Evolutionary conservation across 1,284 basidiomycete genomes (phyloP), one percentile per base, ranked within the genome.

Genomic region (Tilletiaria anomala): DNA sequence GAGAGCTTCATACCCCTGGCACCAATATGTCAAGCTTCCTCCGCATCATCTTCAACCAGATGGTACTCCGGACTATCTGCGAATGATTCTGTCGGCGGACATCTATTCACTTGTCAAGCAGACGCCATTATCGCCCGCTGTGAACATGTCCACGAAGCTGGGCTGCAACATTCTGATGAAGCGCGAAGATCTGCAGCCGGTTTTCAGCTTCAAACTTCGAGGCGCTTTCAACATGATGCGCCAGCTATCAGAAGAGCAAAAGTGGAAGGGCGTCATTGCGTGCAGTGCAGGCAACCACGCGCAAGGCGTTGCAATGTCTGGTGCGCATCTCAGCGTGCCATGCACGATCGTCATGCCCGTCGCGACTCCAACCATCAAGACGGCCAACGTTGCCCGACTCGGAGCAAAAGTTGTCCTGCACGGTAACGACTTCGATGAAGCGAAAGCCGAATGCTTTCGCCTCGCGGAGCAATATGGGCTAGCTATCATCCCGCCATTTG

Each of bases 181-280:
- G 70, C 76, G 86, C 22, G 86, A 91, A 66, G 87, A 91, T 61
- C 73, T 89, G 5, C 93, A 97, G 48, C 86, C 94, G 52, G 93
- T 99, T 14, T 99, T 97, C 69, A 87, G 83, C 65, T 99, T 99
- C 79, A 99, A 99, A 47, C 49, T 65, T 15, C 50, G 93, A 6
- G 93, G 93, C 18, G 93, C 93, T 15, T 97, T 93, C 74, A 99
- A 99, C 70, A 85, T 96, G 68, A 99, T 99, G 93, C 84, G 85
- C 5, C 78, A 78, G 68, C 72, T 99, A 34, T 74, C 74, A 8
- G 78, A 82, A 18, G 85, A 88, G 45, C 88, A 96, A 58, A 77
- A 88, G 51, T 87, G 85, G 83, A 91, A 89, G 69, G 93, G 93
- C 46, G 93, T 99, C 53, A 76, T 97, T 44, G 96, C 93, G 32